Conservation (phyloP, 495 filamentous ascomycete genomes). For the Penicillium ochrochloron region DNA sequence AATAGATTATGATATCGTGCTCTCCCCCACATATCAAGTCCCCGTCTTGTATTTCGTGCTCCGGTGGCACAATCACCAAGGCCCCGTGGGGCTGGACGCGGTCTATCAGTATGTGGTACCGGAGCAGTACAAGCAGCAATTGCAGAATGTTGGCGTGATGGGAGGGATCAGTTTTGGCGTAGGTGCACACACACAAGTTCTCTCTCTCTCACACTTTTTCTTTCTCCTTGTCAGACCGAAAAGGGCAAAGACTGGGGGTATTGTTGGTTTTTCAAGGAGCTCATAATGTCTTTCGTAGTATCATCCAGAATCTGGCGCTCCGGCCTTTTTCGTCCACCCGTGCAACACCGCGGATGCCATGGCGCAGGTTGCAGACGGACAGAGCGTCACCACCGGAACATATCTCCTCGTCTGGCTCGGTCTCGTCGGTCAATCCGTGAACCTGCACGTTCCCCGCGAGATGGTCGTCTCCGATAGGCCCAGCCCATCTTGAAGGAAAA, state of each 20-base stretch:
- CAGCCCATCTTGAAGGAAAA: conserved; percentile 22
- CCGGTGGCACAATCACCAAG: conserved; percentile 63
- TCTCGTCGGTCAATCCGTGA: conserved; percentile 72
- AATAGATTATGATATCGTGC: conserved; percentile 58
- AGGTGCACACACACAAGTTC: conserved; percentile 41
- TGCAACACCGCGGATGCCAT: conserved; percentile 85
- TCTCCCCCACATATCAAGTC: conserved; percentile 55
- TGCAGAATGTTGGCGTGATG: conserved; percentile 65
- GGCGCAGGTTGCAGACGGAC: conserved; percentile 49
- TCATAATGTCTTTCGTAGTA: conserved; percentile 64
- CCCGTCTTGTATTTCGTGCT: conserved; percentile 58
- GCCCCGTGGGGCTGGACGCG: conserved; percentile 65
- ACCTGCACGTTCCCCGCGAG: conserved; percentile 67
- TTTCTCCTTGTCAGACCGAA: neutral
- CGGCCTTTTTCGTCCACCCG: conserved; percentile 82
- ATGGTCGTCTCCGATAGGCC: conserved; percentile 38
- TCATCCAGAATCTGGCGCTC: conserved; percentile 75
- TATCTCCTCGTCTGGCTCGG: conserved; percentile 86
- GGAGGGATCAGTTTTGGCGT: conserved; percentile 80
- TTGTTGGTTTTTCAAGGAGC: conserved; percentile 29
- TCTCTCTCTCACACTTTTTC: neutral
- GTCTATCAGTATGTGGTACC: conserved; percentile 75
- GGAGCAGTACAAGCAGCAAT: conserved; percentile 56
- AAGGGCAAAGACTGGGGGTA: conserved; percentile 1
- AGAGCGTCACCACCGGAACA: conserved; percentile 58